A percentile compares a stretch with the other conserved stretches of the same genome.
Conservation (phyloP, 345 rosid species). For the Citrus sp. region DNA sequence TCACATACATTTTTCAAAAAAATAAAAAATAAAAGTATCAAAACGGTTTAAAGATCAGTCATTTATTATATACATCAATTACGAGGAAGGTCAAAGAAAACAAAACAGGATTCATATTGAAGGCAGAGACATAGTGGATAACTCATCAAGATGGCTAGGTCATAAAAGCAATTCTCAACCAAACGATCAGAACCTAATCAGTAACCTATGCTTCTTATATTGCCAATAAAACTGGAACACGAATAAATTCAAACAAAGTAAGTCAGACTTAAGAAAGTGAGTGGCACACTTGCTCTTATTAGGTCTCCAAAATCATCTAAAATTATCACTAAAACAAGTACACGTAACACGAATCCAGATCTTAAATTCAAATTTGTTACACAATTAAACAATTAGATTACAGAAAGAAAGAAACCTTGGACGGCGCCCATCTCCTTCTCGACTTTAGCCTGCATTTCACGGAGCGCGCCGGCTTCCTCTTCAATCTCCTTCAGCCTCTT, state of each 20-base stretch:
- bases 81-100: background rate
- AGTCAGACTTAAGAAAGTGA: background rate
- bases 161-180: background rate
- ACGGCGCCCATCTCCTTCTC: constrained; percentile 98
- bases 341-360: constrained; percentile 6
- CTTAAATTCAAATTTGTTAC: constrained; percentile 1
- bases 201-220: background rate
- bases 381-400: background rate
- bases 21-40: background rate
- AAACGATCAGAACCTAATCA: background rate
- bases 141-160: background rate
- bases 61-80: background rate
- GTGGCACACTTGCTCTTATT: background rate
- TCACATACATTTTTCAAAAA: background rate
- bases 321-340: background rate
- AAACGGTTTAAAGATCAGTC: background rate
- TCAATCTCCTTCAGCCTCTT: constrained; percentile 92
- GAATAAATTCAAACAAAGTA: background rate
- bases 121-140: background rate
- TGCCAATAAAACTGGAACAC: background rate
- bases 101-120: background rate
- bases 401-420: constrained; percentile 50
- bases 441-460: constrained; percentile 99
- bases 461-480: constrained; percentile 97
- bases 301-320: background rate